Evolutionary conservation across 164 flowering plant species (phyloP).

Genomic region (Sextonia rubra): DNA sequence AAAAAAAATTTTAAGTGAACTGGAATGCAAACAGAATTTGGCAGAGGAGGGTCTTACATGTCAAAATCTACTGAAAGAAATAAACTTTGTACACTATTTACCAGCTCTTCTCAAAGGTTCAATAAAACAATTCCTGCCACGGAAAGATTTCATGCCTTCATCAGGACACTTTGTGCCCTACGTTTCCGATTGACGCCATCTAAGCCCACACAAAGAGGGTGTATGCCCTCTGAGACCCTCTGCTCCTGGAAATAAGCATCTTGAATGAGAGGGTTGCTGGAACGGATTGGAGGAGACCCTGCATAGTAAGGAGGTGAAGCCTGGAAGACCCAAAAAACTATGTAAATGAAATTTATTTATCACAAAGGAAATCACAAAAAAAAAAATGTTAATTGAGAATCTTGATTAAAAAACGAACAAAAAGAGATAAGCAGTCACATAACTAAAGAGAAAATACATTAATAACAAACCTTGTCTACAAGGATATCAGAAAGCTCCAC

Average conservation of each 20-base stretch:
- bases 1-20: too few species aligned
- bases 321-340: neutral
- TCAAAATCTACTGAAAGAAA: neutral
- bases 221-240: neutral
- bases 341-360: neutral
- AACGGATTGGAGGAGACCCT: conserved; percentile 4
- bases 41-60: too few species aligned
- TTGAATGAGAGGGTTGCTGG: conserved; percentile 8
- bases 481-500: conserved; percentile 22
- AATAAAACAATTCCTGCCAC: neutral
- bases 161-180: neutral
- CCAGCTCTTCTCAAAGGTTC: neutral
- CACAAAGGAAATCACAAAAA: neutral
- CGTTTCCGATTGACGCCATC: neutral
- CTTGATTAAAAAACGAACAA: neutral
- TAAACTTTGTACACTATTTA: neutral
- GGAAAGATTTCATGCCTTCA: neutral
- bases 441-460: neutral
- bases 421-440: neutral
- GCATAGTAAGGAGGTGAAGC: neutral
- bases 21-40: too few species aligned
- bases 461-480: conserved; percentile 19
- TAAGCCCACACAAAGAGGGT: neutral
- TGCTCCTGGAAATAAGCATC: neutral
- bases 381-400: neutral